Percentiles rank a stretch among this genome's conserved stretches.
Conservation (phyloP, 352 stramenopile genomes). For the Pythium insidiosum region DNA sequence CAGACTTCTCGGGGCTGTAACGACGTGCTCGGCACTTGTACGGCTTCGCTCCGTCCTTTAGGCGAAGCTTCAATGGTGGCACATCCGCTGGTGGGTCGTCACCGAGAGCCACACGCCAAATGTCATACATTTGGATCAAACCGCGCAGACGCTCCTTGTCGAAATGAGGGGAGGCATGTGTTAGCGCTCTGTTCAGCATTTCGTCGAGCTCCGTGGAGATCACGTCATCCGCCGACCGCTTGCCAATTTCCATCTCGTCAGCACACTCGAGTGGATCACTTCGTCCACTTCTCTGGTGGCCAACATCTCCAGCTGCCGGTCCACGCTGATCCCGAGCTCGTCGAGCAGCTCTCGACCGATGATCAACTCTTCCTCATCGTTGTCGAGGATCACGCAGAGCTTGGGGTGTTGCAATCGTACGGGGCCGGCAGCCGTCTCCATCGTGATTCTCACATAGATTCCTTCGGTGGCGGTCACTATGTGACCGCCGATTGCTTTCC, state of each 20-base stretch:
- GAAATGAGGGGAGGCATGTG: background rate
- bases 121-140: constrained; percentile 5
- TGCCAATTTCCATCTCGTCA: background rate
- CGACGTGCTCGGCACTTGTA: constrained; percentile 14
- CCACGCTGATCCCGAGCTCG: constrained; percentile 1
- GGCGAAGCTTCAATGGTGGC: constrained; percentile 10
- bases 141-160: background rate
- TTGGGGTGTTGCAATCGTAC: constrained; percentile 3
- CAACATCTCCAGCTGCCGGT: background rate
- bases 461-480: background rate
- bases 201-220: background rate
- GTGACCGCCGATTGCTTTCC: constrained; percentile 1
- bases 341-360: background rate
- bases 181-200: constrained; percentile 2
- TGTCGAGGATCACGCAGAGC: constrained; percentile 1
- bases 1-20: constrained; percentile 12
- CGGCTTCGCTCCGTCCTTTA: constrained; percentile 11
- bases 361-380: constrained; percentile 4
- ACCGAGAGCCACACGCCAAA: constrained; percentile 10
- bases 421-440: constrained; percentile 5
- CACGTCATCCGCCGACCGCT: background rate
- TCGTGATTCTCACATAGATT: background rate
- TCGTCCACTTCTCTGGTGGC: background rate
- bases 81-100: constrained; percentile 12
- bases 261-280: constrained; percentile 1